A percentile compares a stretch with the other conserved stretches of the same genome.
Conservation (phyloP, 108 stramenopile species). For the Nitzschia sp. region DNA sequence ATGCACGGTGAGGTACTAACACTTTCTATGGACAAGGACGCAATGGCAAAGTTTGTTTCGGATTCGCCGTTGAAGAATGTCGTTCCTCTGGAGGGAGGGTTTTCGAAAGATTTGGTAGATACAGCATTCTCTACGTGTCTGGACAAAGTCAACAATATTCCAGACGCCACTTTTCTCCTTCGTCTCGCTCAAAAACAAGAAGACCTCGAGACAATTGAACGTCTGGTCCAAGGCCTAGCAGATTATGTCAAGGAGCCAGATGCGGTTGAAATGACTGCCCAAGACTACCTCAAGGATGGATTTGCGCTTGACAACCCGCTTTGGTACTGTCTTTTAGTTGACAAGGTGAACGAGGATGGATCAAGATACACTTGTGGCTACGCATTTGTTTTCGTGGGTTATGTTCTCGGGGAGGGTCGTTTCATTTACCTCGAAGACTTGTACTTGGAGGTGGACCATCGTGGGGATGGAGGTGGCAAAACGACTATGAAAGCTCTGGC, state of each 20-base stretch:
- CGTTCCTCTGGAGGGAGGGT: neutral
- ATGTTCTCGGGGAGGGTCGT: conserved; percentile 30
- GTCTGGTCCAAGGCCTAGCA: conserved; percentile 41
- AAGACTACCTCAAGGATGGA: conserved; percentile 33
- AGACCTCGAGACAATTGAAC: conserved; percentile 14
- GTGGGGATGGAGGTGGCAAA: conserved; percentile 49
- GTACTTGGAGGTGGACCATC: conserved; percentile 45
- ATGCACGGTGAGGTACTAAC: conserved; percentile 14
- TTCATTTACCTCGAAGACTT: conserved; percentile 73
- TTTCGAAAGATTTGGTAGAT: conserved; percentile 1
- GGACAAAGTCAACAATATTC: neutral
- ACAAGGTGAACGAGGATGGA: neutral
- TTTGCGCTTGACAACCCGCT: conserved; percentile 24
- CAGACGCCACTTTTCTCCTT: conserved; percentile 3
- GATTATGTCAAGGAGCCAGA: conserved; percentile 45
- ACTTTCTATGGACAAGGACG: conserved; percentile 16
- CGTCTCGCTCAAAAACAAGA: conserved; percentile 7
- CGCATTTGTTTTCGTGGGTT: conserved; percentile 55
- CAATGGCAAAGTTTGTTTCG: conserved; percentile 10
- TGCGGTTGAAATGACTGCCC: conserved; percentile 17
- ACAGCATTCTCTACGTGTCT: neutral
- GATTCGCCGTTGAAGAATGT: neutral
- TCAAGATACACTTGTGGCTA: conserved; percentile 32
- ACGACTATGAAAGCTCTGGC: conserved; percentile 48
- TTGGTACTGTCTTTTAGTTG: conserved; percentile 37